phyloP scores from a whole-genome alignment of 352 stramenopile species.

The Globisporangium barbulae region DNA sequence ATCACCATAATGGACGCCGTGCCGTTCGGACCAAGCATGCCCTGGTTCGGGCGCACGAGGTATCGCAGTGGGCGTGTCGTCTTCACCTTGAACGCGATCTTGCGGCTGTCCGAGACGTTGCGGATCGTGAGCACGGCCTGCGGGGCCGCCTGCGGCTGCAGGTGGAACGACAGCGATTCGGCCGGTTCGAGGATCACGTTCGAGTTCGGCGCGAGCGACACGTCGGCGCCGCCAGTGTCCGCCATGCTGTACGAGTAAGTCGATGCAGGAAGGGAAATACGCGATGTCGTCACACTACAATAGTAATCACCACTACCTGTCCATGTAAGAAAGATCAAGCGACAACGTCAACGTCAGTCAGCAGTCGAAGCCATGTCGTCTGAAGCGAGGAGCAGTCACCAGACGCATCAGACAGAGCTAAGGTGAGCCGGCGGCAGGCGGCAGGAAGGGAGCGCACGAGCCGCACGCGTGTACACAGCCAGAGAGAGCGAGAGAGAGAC shows the following conservation, averaged over 20 bases:
- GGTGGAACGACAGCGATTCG: constrained; percentile 75
- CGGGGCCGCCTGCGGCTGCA: constrained; percentile 57
- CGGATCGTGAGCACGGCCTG: constrained; percentile 82
- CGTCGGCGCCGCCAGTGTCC: constrained; percentile 42
- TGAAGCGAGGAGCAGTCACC: not conserved
- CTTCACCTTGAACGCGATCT: constrained; percentile 90
- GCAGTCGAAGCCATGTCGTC: not conserved
- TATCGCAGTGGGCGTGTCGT: constrained; percentile 86
- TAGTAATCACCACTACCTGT: not conserved
- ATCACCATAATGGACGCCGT: constrained; percentile 84
- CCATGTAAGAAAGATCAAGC: not conserved
- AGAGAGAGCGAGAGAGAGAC: not conserved
- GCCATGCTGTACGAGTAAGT: constrained; percentile 28
- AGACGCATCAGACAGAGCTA: not conserved
- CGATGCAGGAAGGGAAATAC: not conserved
- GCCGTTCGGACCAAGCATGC: constrained; percentile 74
- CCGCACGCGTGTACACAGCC: not conserved
- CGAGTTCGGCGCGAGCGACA: constrained; percentile 63
- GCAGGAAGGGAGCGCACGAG: not conserved
- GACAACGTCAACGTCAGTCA: not conserved
- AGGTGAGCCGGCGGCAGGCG: not conserved
- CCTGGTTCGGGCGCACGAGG: constrained; percentile 87
- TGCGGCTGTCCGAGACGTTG: constrained; percentile 75
- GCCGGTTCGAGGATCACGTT: constrained; percentile 80
- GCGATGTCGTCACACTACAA: constrained; percentile 1